Conservation (phyloP, 1,284 basidiomycete species). For the Apiotrichum montevideense region DNA sequence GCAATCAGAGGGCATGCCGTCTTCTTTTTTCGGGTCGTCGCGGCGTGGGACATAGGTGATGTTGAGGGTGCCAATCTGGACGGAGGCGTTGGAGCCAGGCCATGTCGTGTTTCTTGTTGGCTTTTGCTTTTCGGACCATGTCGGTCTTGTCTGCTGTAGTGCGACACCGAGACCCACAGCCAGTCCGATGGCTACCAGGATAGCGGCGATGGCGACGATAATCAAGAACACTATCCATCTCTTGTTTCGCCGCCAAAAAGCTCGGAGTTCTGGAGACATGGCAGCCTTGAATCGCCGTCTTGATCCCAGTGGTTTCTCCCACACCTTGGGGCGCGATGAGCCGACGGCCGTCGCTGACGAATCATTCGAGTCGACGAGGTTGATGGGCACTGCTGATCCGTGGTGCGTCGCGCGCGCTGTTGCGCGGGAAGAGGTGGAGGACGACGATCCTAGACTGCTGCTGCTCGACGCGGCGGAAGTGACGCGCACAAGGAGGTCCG, state of each 20-base stretch:
- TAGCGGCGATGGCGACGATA: constrained; percentile 18
- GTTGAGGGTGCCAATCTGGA: constrained; percentile 17
- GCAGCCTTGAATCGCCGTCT: constrained; percentile 1
- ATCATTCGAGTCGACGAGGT: not conserved
- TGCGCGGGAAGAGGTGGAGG: not conserved
- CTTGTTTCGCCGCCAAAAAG: constrained; percentile 28
- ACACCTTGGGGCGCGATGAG: constrained; percentile 15
- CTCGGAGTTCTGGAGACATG: constrained; percentile 4
- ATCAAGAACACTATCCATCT: constrained; percentile 27
- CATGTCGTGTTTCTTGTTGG: not conserved
- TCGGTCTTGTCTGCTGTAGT: constrained; percentile 44
- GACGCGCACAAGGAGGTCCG: not conserved
- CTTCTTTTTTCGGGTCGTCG: constrained; percentile 34
- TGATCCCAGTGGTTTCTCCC: constrained; percentile 18
- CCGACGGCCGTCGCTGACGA: not conserved
- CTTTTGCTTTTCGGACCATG: constrained; percentile 30
- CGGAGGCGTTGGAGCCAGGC: not conserved
- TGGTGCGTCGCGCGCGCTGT: not conserved
- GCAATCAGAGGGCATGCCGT: constrained; percentile 34
- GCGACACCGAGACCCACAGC: constrained; percentile 23
- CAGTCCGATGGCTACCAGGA: constrained; percentile 34
- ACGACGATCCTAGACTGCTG: not conserved
- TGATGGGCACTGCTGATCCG: constrained; percentile 10
- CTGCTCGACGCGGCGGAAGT: not conserved
- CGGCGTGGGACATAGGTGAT: constrained; percentile 29